phyloP scores from a whole-genome alignment of 495 filamentous ascomycete species.

The Xanthoparmelia taractica region DNA sequence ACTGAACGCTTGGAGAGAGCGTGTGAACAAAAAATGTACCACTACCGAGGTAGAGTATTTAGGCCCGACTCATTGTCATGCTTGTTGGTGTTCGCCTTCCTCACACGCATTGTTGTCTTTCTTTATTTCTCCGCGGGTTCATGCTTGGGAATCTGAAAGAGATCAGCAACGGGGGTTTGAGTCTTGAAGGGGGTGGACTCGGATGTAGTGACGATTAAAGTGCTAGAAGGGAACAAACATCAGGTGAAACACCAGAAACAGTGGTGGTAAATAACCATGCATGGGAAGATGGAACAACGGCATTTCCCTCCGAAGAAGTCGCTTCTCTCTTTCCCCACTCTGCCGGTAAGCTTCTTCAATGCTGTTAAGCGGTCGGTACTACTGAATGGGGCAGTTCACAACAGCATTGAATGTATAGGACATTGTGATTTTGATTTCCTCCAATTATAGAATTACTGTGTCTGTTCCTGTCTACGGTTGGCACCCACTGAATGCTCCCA shows the following conservation, averaged over 20 bases:
- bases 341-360: not conserved
- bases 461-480: conserved; percentile 9
- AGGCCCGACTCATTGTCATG: not conserved
- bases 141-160: too few species aligned
- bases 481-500: conserved; percentile 12
- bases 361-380: not conserved
- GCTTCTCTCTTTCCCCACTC: not conserved
- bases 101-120: not conserved
- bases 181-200: conserved; percentile 1
- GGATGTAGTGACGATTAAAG: not conserved
- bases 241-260: too few species aligned
- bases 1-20: not conserved
- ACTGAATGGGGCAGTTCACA: not conserved
- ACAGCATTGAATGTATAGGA: not conserved
- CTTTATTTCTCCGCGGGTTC: not conserved
- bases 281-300: not conserved
- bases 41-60: not conserved
- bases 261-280: not conserved
- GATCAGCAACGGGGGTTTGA: not conserved
- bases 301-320: not conserved
- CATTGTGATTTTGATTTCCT: not conserved
- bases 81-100: not conserved
- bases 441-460: conserved; percentile 17
- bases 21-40: not conserved
- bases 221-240: not conserved